These are phyloP conservation scores for Lachnellula hyalina DNA, from an alignment of 2,329 filamentous ascomycete species.

Conservation along the genomic window DNA sequence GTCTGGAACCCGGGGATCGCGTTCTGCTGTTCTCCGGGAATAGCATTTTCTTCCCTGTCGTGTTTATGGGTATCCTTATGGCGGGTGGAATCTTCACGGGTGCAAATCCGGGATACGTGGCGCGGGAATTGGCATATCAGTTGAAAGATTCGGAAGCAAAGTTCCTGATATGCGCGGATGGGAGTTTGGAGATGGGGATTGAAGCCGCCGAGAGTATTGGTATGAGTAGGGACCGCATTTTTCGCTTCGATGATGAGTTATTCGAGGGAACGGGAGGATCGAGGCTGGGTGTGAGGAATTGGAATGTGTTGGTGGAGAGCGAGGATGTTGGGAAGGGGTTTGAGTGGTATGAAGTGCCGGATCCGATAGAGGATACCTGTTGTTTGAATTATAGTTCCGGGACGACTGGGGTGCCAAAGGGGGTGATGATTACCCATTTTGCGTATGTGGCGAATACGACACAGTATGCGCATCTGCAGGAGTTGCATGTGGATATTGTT, in stretches of 20 bases:
- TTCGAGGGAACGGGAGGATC: conserved; percentile 38
- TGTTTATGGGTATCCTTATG: conserved; percentile 70
- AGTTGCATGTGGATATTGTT: conserved; percentile 47
- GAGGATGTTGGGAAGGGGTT: conserved; percentile 50
- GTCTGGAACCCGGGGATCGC: conserved; percentile 62
- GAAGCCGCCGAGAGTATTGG: conserved; percentile 58
- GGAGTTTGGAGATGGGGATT: conserved; percentile 55
- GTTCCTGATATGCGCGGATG: conserved; percentile 61
- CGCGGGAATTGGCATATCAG: conserved; percentile 70
- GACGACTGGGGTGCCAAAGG: conserved; percentile 80
- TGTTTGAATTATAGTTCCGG: conserved; percentile 77
- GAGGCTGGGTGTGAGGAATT: conserved; percentile 48
- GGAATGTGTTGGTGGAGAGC: conserved; percentile 55
- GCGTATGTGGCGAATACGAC: conserved; percentile 19
- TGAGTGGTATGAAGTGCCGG: conserved; percentile 48
- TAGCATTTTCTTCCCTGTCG: conserved; percentile 64
- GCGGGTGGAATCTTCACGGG: conserved; percentile 74
- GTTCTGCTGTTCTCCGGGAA: conserved; percentile 71
- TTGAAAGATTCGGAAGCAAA: conserved; percentile 64
- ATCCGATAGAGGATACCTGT: conserved; percentile 40
- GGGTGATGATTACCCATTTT: conserved; percentile 54
- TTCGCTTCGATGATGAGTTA: conserved; percentile 57
- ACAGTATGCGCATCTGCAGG: conserved; percentile 50
- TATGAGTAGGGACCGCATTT: conserved; percentile 51
- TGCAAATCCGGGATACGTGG: conserved; percentile 65